Conservation (phyloP, 2,329 filamentous ascomycete species). For the Pseudocercospora eumusae region DNA sequence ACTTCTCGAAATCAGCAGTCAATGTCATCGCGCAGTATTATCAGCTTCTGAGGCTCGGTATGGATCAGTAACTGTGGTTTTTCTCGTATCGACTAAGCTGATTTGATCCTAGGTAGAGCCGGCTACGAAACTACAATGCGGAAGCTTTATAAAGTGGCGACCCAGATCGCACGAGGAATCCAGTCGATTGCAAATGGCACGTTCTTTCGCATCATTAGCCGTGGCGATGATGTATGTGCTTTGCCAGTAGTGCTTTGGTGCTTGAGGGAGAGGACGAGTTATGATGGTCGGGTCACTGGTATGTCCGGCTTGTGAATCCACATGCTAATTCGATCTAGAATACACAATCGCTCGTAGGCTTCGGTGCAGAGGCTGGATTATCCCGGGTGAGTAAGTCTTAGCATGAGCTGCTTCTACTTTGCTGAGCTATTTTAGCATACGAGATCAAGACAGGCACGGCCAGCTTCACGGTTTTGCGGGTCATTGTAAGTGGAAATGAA, state of each 20-base stretch:
- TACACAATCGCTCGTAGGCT: background rate
- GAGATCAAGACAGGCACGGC: background rate
- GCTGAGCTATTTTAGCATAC: background rate
- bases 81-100: background rate
- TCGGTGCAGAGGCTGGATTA: background rate
- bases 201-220: background rate
- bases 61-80: too few species aligned
- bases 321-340: background rate
- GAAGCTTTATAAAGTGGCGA: too few species aligned
- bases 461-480: background rate
- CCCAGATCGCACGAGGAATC: background rate
- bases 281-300: background rate
- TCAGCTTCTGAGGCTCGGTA: conserved; percentile 69
- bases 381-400: background rate
- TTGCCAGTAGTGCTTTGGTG: background rate
- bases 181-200: background rate
- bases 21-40: conserved; percentile 73
- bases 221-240: background rate
- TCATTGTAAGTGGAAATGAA: background rate
- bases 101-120: background rate
- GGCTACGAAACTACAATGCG: background rate
- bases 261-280: background rate
- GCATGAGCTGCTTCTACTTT: background rate
- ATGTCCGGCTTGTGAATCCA: background rate
- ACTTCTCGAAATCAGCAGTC: conserved; percentile 70